Base-by-base conservation (phyloP, 129 eudicot species). In the Chrysanthemum lavandulifolium region DNA sequence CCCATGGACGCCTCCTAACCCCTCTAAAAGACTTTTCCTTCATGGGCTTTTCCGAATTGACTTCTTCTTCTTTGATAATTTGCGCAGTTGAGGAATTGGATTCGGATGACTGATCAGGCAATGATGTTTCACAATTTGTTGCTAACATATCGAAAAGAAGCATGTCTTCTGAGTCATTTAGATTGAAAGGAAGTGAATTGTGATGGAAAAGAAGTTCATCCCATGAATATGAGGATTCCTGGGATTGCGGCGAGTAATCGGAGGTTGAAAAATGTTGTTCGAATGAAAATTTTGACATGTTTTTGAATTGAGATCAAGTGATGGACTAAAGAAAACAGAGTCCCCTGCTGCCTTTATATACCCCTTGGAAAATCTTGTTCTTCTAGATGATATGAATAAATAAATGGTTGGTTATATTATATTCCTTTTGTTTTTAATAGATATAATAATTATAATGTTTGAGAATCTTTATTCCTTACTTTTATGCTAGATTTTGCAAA, bases 1-100 rank as follows among this genome's bases (percentile, higher is more conserved):
- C 97, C 97, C 97, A 88, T 11, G 97, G 97, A 63, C 97, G 83
- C 74, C 89, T 57, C 5, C 97, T 74, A 7, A 91, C 86, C 5
- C 97, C 97, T 13, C 97, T 45, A 68, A 76, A 91, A 79, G 84
- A 88, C 29, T 73, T 82, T 68, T 82, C 86, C 43, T 40, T 40
- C 47, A 0, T 40, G 10, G 47, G 47, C 47, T 40, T 40, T 8
- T 40, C 47, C 9, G 47, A 40, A 40, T 8, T 40, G 10, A 40
- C 80, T 58, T 19, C 77, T 48, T 55, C 73, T 73, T 65, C 82
- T 61, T 61, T 61, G 68, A 29, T 76, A 77, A 4, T 40, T 40
- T 8, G 47, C 25, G 61, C 11, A 15, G 68, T 55, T 56, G 82
- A 78, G 43, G 73, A 54, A 16, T 78, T 51, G 73, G 77, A 78